Base-by-base conservation (phyloP, 176 grass and related monocot species). In the Metroxylon sagu region DNA sequence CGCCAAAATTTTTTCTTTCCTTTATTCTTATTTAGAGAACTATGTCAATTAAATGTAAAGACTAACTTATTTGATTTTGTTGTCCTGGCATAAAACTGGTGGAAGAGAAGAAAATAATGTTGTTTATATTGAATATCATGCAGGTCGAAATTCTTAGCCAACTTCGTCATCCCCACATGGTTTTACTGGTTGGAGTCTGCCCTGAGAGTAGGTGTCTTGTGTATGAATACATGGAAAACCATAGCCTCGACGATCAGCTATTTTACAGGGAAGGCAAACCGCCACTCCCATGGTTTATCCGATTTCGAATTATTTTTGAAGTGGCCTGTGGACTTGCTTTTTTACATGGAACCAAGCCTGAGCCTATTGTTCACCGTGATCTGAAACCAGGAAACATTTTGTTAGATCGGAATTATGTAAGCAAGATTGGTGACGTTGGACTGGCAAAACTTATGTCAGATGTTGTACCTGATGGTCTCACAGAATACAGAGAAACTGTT, bases 391-490 rank as follows among this genome's bases (percentile, higher is more conserved):
- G 77, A 48, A 95, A 95, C 62, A 95, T 95, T 66, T 79, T 95
- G 56, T 69, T 95, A 56, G 83, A 95, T 74, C 76, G 76, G 51
- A 89, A 95, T 52, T 89, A 74, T 55, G 83, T 75, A 28, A 84
- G 85, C 68, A 95, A 95, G 71, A 95, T 95, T 70, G 90, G 85
- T 4, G 90, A 95, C 39, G 90, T 89, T 25, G 90, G 90, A 68
- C 77, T 84, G 15, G 83, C 86, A 3, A 95, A 87, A 67, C 82
- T 89, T 25, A 80, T 95, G 65, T 78, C 70, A 26, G 74, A 95
- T 63, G 73, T 83, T 50, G 82, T 83, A 48, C 79, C 90, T 27
- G 90, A 95, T 73, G 90, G 79, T 16, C 52, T 86, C 18, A 95
- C 90, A 49, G 90, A 85, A 53, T 95, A 95, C 80, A 86, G 72